Percentiles rank a stretch among this genome's conserved stretches.
phyloP scores from a whole-genome alignment of 2,329 filamentous ascomycete species.

The Diaporthe capsici region DNA sequence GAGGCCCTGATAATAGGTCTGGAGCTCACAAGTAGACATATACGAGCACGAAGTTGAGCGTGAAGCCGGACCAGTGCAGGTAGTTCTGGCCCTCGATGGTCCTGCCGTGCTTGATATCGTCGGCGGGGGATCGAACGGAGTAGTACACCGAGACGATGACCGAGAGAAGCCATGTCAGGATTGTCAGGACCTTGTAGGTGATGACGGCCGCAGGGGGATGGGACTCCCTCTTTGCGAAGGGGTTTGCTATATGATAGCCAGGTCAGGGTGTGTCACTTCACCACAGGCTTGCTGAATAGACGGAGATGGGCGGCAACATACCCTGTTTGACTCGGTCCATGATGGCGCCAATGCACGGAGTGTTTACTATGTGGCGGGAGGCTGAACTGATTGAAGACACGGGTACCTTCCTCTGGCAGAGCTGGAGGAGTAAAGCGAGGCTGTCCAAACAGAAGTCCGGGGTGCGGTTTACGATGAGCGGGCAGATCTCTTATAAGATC shows the following conservation, averaged over 20 bases:
- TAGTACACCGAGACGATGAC: conserved; percentile 83
- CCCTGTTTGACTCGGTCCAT: conserved; percentile 42
- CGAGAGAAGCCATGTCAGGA: conserved; percentile 81
- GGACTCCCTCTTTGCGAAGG: conserved; percentile 79
- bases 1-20: not conserved
- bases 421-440: not conserved
- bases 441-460: not conserved
- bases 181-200: conserved; percentile 82
- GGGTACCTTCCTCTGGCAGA: not conserved
- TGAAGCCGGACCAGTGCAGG: conserved; percentile 78
- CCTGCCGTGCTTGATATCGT: conserved; percentile 70
- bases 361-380: not conserved
- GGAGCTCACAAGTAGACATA: conserved; percentile 81
- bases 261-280: not conserved
- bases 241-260: conserved; percentile 71
- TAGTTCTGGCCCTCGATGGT: conserved; percentile 84
- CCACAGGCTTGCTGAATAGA: not conserved
- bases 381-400: not conserved
- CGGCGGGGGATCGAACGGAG: conserved; percentile 73
- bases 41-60: conserved; percentile 74
- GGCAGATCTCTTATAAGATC: conserved; percentile 28
- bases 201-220: conserved; percentile 73
- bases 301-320: conserved; percentile 11
- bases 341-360: conserved; percentile 22
- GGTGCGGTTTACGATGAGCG: conserved; percentile 10